Evolutionary conservation across 2,329 filamentous ascomycete species (phyloP).

Genomic region (Fusarium proliferatum): DNA sequence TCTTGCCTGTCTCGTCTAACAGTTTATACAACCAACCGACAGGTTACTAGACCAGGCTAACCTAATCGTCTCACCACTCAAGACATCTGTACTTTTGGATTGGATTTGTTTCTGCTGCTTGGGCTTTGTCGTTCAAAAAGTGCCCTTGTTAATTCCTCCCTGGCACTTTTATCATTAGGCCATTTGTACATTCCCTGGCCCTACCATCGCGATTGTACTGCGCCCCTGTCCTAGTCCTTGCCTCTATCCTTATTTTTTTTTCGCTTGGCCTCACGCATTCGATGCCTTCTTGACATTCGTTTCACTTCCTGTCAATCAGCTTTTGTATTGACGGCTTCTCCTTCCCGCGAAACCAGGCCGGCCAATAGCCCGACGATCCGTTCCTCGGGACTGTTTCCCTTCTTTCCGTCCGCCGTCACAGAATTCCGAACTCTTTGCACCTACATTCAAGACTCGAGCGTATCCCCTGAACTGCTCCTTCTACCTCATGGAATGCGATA

Average conservation of each 20-base stretch:
- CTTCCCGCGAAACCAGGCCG: conserved; percentile 26
- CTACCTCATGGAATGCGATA: conserved; percentile 66
- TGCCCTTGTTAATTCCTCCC: conserved; percentile 22
- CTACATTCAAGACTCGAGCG: not conserved
- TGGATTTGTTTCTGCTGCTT: conserved; percentile 3
- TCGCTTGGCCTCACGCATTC: conserved; percentile 18
- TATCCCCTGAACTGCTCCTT: conserved; percentile 9
- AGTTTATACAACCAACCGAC: not conserved
- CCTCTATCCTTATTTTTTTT: conserved; percentile 9
- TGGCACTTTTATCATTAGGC: not conserved
- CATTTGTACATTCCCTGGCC: conserved; percentile 23
- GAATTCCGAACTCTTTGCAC: conserved; percentile 3
- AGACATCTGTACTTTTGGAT: conserved; percentile 36
- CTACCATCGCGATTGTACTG: conserved; percentile 26
- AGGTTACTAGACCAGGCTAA: conserved; percentile 21
- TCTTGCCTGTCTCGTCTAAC: not conserved
- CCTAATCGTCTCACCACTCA: conserved; percentile 11
- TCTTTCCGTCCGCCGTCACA: conserved; percentile 8
- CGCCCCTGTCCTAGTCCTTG: conserved; percentile 29
- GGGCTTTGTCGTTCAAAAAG: conserved; percentile 4
- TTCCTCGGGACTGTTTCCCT: conserved; percentile 7
- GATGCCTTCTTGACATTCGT: conserved; percentile 44
- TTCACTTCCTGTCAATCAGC: conserved; percentile 25
- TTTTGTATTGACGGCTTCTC: conserved; percentile 12
- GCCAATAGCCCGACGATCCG: conserved; percentile 17